These are phyloP conservation scores for bread wheat (Triticum aestivum) DNA, from an alignment of 176 grass and related monocot species.

Conservation along the genomic window DNA sequence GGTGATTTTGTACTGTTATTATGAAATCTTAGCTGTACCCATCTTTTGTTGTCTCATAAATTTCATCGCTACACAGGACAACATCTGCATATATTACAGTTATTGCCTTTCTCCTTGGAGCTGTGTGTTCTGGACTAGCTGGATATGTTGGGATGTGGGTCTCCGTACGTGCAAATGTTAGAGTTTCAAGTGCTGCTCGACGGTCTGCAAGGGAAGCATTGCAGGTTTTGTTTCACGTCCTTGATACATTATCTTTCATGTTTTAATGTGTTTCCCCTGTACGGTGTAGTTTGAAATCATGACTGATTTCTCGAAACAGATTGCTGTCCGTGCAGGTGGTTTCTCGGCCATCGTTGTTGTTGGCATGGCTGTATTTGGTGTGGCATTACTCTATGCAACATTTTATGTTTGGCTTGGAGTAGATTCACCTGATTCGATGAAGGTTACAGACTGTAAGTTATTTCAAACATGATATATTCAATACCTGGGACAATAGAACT, in stretches of 20 bases:
- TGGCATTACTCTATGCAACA: conserved; percentile 86
- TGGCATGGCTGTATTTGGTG: conserved; percentile 99
- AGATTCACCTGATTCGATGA: conserved; percentile 94
- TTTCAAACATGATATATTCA: conserved; percentile 14
- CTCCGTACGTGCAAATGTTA: conserved; percentile 97
- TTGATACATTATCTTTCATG: conserved; percentile 13
- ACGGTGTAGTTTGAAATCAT: conserved; percentile 10
- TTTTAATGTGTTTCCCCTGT: conserved; percentile 15
- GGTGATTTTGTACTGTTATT: conserved; percentile 46
- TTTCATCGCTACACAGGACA: conserved; percentile 46
- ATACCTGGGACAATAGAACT: conserved; percentile 23
- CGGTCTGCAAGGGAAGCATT: conserved; percentile 99
- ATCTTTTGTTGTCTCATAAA: conserved; percentile 21
- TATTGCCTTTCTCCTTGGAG: conserved; percentile 94
- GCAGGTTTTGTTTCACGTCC: conserved; percentile 62
- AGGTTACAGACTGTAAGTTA: conserved; percentile 93
- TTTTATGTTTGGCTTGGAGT: conserved; percentile 95
- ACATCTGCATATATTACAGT: conserved; percentile 93
- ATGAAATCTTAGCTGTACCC: not conserved
- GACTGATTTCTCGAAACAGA: conserved; percentile 57
- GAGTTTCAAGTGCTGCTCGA: conserved; percentile 97
- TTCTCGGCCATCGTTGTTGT: conserved; percentile 96
- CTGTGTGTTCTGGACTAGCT: conserved; percentile 93
- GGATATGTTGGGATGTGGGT: conserved; percentile 99
- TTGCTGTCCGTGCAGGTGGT: conserved; percentile 99